phyloP scores from a whole-genome alignment of 225 moss, liverwort and hornwort genomes.

The Pseudisothecium myosuroides region DNA sequence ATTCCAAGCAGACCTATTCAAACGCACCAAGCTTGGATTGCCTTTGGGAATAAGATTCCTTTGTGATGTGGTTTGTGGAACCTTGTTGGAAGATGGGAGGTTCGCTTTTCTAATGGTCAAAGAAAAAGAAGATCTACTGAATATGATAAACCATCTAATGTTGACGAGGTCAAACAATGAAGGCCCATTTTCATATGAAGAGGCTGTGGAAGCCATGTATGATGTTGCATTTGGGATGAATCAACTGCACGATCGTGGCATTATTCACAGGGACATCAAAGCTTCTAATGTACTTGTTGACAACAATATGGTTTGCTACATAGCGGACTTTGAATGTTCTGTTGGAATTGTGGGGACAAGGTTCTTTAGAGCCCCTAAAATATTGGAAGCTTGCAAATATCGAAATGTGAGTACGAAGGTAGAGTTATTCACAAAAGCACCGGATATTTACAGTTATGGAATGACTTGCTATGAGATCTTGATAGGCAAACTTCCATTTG shows the following conservation, averaged over 20 bases:
- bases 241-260: no score
- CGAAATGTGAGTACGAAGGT: rapidly evolving
- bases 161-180: no score
- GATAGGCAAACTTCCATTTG: neutral
- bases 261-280: neutral
- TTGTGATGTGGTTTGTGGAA: rapidly evolving
- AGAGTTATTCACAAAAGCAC: neutral
- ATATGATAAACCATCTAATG: no score
- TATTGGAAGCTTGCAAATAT: neutral
- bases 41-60: rapidly evolving
- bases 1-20: rapidly evolving
- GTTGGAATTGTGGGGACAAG: neutral
- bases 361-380: neutral
- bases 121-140: no score
- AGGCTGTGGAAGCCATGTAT: no score
- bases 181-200: no score
- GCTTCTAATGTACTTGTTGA: rapidly evolving
- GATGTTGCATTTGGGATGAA: no score
- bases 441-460: neutral
- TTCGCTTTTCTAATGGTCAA: no score
- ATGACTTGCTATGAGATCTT: neutral
- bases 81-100: neutral
- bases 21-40: rapidly evolving
- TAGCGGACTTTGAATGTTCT: neutral
- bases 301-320: rapidly evolving